Percentiles rank a stretch among this genome's conserved stretches.
phyloP scores from a whole-genome alignment of 2,329 filamentous ascomycete species.

The Cladosporium austrohemisphaericum region DNA sequence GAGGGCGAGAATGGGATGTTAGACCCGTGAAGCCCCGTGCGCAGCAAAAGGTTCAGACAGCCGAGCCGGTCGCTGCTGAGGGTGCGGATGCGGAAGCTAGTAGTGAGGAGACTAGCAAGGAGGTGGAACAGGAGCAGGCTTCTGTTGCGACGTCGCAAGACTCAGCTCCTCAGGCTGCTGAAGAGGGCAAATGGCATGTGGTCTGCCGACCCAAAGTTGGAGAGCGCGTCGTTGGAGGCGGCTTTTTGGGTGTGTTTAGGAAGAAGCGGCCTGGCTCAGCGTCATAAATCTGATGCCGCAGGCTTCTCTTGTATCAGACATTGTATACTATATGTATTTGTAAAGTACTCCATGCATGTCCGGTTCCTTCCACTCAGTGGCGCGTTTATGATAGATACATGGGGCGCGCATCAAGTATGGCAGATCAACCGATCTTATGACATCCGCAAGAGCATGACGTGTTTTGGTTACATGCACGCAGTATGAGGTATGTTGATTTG shows the following conservation, averaged over 20 bases:
- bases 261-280: slow-evolving; percentile 21
- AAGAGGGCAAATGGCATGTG: slow-evolving; percentile 25
- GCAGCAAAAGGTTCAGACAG: not conserved
- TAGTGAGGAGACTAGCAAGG: not conserved
- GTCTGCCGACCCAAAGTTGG: slow-evolving; percentile 41
- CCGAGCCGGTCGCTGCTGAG: not conserved
- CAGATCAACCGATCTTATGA: no score
- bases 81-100: not conserved
- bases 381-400: no score
- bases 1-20: slow-evolving; percentile 62
- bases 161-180: not conserved
- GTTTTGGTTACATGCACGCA: no score
- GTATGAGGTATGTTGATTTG: no score
- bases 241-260: slow-evolving; percentile 37
- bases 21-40: slow-evolving; percentile 45
- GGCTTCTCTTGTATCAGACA: not conserved
- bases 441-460: no score
- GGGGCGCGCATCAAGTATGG: no score
- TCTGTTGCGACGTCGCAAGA: not conserved
- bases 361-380: not conserved
- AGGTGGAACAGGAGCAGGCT: not conserved
- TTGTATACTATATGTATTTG: not conserved
- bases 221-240: slow-evolving; percentile 35
- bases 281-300: no score
- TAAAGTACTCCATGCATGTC: no score